Base-by-base conservation (phyloP, 1,284 basidiomycete species). In the Moesziomyces aphidis region DNA sequence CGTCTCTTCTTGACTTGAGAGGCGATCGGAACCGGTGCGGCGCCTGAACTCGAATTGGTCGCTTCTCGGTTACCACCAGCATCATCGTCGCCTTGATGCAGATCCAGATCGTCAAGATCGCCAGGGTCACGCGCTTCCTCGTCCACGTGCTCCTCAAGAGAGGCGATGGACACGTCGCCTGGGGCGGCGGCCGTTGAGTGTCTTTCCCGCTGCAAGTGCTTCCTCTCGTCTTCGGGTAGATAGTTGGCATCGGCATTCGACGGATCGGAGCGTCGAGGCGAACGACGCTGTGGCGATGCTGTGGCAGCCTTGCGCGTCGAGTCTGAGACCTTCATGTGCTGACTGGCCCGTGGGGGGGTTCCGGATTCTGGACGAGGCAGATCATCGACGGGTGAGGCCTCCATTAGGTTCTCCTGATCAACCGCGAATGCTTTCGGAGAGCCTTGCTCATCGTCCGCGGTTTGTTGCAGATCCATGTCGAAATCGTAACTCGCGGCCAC, bases 161-260 rank as follows among this genome's bases (percentile, higher is more conserved):
- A 68, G 8, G 65, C 65, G 22, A 73, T 69, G 7, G 71, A 73
- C 15, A 61, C 22, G n/a, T 68, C 49, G 2, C 61, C 65, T 10
- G 44, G 21, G 39, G 24, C 42, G n/a, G 15, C 19, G 10, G 47
- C 46, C 22, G 51, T 26, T n/a, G 61, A 54, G 50, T 73, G 65
- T 44, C 71, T 55, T 13, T 65, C 58, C 23, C 48, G 49, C 8
- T 44, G 36, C 42, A 73, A 31, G 19, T 46, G 47, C 52, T 56
- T 54, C 28, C 71, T 55, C 45, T 73, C 71, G 3, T 73, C 61
- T 9, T 73, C 65, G 4, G 71, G 71, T 26, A 73, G 55, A 45
- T 68, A 73, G 49, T 73, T 58, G 31, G 71, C 71, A 13, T 69
- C 57, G n/a, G 71, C 50, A 39, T 58, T 69, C 23, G 21, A 51